Base-by-base conservation (phyloP, 1,284 basidiomycete species). In the Moesziomyces antarcticus region DNA sequence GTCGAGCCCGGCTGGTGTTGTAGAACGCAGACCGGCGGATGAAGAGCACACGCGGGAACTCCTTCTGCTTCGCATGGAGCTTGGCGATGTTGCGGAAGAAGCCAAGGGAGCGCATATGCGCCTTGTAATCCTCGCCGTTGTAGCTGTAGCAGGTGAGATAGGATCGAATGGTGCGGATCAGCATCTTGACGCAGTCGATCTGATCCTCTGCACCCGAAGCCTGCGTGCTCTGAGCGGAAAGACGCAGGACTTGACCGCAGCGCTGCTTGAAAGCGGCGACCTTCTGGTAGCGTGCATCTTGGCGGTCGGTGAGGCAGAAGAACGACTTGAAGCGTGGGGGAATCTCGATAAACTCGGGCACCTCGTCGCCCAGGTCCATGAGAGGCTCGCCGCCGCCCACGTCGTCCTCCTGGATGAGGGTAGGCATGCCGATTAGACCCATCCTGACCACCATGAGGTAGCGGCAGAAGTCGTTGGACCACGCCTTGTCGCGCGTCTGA, bases 391-490 rank as follows among this genome's bases (percentile, higher is more conserved):
- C 87, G 16, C 87, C 85, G 79, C 90, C 90, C 0, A 85, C 81
- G n/a, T 87, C 85, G 7, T 72, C 72, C 68, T 93, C 89, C 69
- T 89, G 87, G 70, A 81, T 78, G 27, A 86, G 64, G 1, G 89
- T 90, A 0, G 91, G 88, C 47, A 94, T 86, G 3, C 92, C 92
- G 33, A 87, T 87, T 89, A 92, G 92, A 5, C 90, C 86, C 18
- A 90, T 88, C 64, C 90, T 88, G 24, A 89, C 84, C 58, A 80
- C 80, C 64, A 82, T 86, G 22, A 87, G 87, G 65, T 86, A 91
- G 88, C 96, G 89, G 85, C 95, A 98, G 83, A 98, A 97, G 84
- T 97, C 94, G 83, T 97, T 97, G 33, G 92, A 90, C 86, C 91
- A 90, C 20, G 89, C 87, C 53, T 74, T 78, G 46, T 62, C 62